phyloP scores from a whole-genome alignment of 2,329 filamentous ascomycete genomes.

The Alternaria sp. region DNA sequence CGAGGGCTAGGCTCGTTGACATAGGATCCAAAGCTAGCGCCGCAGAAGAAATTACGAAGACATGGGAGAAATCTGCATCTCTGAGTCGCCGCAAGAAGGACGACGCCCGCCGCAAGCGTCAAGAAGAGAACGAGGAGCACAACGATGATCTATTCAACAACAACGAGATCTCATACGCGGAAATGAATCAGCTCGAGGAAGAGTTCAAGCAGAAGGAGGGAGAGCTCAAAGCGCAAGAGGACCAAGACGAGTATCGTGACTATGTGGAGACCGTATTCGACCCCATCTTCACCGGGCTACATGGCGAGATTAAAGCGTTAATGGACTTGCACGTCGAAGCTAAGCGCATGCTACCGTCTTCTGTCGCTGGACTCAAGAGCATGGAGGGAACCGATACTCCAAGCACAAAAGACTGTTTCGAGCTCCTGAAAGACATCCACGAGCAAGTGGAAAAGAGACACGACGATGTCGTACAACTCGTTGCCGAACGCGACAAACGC shows the following conservation, averaged over 20 bases:
- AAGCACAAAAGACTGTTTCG: conserved; percentile 35
- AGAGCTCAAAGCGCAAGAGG: conserved; percentile 59
- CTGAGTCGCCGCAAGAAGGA: conserved; percentile 55
- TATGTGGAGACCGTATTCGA: conserved; percentile 60
- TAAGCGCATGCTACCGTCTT: conserved; percentile 33
- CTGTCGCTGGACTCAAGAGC: conserved; percentile 31
- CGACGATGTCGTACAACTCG: conserved; percentile 56
- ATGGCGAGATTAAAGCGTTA: conserved; percentile 58
- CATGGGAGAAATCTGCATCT: conserved; percentile 57
- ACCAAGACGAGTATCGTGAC: conserved; percentile 58
- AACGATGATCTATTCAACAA: conserved; percentile 63
- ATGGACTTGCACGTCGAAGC: conserved; percentile 53
- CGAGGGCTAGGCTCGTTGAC: conserved; percentile 23
- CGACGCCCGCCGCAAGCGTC: conserved; percentile 56
- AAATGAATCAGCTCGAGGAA: conserved; percentile 62
- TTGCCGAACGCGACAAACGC: conserved; percentile 61
- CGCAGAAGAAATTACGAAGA: conserved; percentile 29
- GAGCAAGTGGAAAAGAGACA: conserved; percentile 58
- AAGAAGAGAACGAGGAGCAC: conserved; percentile 59
- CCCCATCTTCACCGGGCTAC: conserved; percentile 56
- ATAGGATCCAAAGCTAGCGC: conserved; percentile 28
- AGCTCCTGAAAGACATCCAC: conserved; percentile 52
- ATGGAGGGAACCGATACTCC: conserved; percentile 22
- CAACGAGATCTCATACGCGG: conserved; percentile 64
- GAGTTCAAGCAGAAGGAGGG: conserved; percentile 62